Conservation (phyloP, 73 alveolate genomes). For the Uronychia binucleata region DNA sequence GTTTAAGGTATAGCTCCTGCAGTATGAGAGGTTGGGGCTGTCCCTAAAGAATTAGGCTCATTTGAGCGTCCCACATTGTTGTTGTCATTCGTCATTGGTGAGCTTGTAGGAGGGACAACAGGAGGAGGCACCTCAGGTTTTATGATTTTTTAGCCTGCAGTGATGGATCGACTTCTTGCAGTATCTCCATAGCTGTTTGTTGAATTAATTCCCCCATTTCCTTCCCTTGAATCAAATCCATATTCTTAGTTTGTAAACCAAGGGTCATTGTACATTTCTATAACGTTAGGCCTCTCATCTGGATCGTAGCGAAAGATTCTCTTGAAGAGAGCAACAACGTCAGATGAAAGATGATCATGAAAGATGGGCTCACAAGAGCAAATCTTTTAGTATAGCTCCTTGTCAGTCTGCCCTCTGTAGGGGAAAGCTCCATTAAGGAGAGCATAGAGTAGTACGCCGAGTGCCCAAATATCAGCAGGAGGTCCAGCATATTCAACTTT, state of each 20-base stretch:
- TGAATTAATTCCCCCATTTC: no score
- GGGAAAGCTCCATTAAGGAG: background rate
- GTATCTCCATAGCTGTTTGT: no score
- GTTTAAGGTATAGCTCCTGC: no score
- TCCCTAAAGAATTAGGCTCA: no score
- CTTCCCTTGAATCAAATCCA: background rate
- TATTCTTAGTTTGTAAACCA: slow-evolving; percentile 15
- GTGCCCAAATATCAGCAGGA: slow-evolving; percentile 34
- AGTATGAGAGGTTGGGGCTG: no score
- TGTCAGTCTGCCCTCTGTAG: background rate
- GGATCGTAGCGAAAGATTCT: background rate
- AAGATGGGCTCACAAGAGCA: background rate
- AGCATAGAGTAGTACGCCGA: slow-evolving; percentile 25
- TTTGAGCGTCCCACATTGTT: no score
- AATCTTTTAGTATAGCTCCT: background rate
- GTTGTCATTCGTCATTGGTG: no score
- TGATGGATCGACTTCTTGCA: no score
- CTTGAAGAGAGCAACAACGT: background rate
- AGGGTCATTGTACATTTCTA: slow-evolving; percentile 2
- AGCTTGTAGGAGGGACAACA: no score
- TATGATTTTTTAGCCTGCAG: no score
- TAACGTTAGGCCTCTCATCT: slow-evolving; percentile 19
- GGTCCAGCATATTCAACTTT: slow-evolving; percentile 5
- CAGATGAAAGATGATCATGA: background rate
- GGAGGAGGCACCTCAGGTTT: no score